Conservation (phyloP, 1,139 yeast genomes). For the Hemisphaericaspora xylofermentans region DNA sequence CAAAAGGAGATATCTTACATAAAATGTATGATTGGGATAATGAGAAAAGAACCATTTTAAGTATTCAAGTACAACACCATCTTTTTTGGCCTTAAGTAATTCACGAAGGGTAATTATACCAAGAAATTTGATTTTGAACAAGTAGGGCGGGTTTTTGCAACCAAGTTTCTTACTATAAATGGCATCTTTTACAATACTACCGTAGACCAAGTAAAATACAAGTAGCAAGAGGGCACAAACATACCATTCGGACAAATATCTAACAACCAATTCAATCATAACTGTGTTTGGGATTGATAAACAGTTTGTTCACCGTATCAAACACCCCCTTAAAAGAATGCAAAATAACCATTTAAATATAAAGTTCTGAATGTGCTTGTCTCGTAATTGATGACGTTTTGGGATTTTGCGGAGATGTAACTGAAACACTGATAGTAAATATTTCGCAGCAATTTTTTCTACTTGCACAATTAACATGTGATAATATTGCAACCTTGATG, state of each 20-base stretch:
- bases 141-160: conserved; percentile 17
- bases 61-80: conserved; percentile 28
- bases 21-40: conserved; percentile 18
- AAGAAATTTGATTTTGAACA: conserved; percentile 13
- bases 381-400: too few species aligned
- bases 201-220: conserved; percentile 6
- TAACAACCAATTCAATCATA: background rate
- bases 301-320: too few species aligned
- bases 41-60: conserved; percentile 16
- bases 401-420: too few species aligned
- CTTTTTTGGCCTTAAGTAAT: conserved; percentile 20
- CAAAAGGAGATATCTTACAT: conserved; percentile 37
- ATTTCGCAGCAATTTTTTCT: too few species aligned
- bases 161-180: conserved; percentile 19
- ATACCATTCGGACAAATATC: conserved; percentile 5
- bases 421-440: too few species aligned
- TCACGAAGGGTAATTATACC: conserved; percentile 18
- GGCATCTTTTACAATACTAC: conserved; percentile 1
- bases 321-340: too few species aligned
- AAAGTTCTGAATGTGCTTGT: too few species aligned
- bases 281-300: too few species aligned
- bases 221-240: conserved; percentile 7
- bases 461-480: too few species aligned
- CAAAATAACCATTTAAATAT: too few species aligned
- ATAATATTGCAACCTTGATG: too few species aligned